phyloP scores from a whole-genome alignment of 148 eudicot species.

The Diospyros kaki region DNA sequence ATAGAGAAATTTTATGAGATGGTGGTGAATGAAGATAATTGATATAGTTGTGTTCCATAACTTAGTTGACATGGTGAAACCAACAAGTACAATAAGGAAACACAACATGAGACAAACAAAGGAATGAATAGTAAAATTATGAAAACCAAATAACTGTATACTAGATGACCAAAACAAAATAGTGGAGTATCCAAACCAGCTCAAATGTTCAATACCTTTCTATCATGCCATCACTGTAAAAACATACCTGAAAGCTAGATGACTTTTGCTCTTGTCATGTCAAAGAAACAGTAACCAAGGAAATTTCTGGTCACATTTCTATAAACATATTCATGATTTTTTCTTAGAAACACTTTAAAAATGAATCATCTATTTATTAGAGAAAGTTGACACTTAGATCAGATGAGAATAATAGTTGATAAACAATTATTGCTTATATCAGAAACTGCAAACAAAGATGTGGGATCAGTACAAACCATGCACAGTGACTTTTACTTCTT shows the following conservation, averaged over 20 bases:
- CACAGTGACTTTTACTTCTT: conserved; percentile 59
- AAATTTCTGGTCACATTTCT: not conserved
- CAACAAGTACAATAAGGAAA: too few relatives aligned
- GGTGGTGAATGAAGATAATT: too few relatives aligned
- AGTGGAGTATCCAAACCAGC: not conserved
- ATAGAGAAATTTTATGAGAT: too few relatives aligned
- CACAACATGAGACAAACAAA: too few relatives aligned
- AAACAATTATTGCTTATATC: conserved; percentile 9
- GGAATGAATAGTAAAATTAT: too few relatives aligned
- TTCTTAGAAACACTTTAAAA: not conserved
- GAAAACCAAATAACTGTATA: too few relatives aligned
- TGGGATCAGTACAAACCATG: conserved; percentile 50
- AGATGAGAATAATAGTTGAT: not conserved
- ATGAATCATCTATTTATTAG: not conserved
- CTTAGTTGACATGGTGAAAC: too few relatives aligned
- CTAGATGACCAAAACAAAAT: not conserved
- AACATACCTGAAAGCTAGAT: not conserved
- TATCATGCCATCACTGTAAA: not conserved
- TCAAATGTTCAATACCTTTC: not conserved
- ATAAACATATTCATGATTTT: not conserved
- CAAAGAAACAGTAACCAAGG: not conserved
- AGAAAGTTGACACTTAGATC: not conserved
- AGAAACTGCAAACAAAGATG: conserved; percentile 10
- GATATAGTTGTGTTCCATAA: too few relatives aligned
- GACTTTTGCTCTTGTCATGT: not conserved